Percentiles rank a stretch among this genome's conserved stretches.
phyloP scores from a whole-genome alignment of 768 basidiomycete species.

The Pleurotus sapidus region DNA sequence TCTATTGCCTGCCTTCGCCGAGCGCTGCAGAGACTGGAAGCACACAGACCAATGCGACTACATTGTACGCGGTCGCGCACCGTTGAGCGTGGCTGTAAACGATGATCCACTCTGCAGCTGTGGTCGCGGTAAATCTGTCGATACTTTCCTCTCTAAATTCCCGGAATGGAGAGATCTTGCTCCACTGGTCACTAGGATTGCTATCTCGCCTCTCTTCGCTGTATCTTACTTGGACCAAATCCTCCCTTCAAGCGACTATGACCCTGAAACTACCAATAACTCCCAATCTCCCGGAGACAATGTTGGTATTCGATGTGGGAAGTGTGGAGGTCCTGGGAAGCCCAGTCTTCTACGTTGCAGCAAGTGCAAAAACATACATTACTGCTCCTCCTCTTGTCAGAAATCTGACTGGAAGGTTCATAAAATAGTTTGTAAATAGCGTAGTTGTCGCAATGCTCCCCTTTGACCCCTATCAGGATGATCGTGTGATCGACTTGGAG shows the following conservation, averaged over 20 bases:
- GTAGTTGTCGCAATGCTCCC: too few species aligned
- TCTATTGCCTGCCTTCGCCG: conserved; percentile 46
- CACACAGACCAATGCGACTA: conserved; percentile 50
- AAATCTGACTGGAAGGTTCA: conserved; percentile 8
- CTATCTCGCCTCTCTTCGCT: conserved; percentile 51
- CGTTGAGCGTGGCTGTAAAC: conserved; percentile 28
- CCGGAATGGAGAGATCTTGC: conserved; percentile 36
- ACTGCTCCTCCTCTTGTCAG: conserved; percentile 30
- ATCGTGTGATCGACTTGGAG: too few species aligned
- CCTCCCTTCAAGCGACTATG: not conserved
- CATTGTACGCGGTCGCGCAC: not conserved
- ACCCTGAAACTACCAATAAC: not conserved
- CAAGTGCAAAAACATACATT: conserved; percentile 26
- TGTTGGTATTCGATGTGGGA: conserved; percentile 17
- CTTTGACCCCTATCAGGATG: too few species aligned
- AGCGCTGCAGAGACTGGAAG: conserved; percentile 52
- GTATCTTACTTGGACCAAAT: conserved; percentile 46
- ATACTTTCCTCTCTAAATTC: conserved; percentile 24
- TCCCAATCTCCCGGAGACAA: not conserved
- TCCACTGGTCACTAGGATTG: conserved; percentile 44
- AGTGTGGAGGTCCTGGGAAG: conserved; percentile 27
- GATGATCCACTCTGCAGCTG: conserved; percentile 49
- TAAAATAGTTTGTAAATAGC: not conserved
- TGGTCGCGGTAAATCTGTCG: conserved; percentile 45
- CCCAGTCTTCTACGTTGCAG: conserved; percentile 22